Conservation (phyloP, 306 rosid species). For the Lathyrus aphaca region DNA sequence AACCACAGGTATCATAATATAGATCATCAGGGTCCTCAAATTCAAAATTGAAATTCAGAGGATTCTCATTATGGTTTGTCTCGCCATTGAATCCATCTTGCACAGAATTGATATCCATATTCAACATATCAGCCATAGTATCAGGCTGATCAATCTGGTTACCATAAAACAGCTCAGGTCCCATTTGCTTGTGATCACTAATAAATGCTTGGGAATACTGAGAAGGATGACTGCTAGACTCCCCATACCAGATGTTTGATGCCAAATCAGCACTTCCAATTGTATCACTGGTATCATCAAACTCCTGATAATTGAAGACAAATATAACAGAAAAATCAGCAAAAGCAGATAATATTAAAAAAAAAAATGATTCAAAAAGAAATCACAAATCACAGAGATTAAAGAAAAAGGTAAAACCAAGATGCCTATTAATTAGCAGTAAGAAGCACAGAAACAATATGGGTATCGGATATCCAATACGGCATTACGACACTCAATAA, state of each 20-base stretch:
- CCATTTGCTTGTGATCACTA: conserved; percentile 51
- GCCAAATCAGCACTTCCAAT: background rate
- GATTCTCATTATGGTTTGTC: conserved; percentile 38
- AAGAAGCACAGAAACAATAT: too few relatives aligned
- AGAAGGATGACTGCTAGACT: conserved; percentile 28
- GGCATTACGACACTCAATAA: too few relatives aligned
- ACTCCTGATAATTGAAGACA: conserved; percentile 6
- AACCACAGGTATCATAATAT: conserved; percentile 42
- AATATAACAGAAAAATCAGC: background rate
- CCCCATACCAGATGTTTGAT: background rate
- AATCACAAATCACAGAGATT: background rate
- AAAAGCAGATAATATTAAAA: conserved; percentile 4
- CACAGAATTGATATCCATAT: conserved; percentile 29
- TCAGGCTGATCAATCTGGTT: conserved; percentile 31
- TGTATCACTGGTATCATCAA: background rate
- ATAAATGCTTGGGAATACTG: conserved; percentile 42
- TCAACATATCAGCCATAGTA: conserved; percentile 46
- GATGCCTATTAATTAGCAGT: background rate
- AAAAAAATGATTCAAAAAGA: background rate
- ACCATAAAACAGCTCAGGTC: conserved; percentile 37
- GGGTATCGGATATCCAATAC: too few relatives aligned
- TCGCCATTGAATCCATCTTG: conserved; percentile 52
- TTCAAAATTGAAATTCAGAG: conserved; percentile 28
- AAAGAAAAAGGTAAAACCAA: too few relatives aligned
- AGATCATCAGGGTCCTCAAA: conserved; percentile 42